Evolutionary conservation across 805 yeast genomes (phyloP), one percentile per base, ranked within the genome.

Genomic region (Zygosaccharomyces rouxii): DNA sequence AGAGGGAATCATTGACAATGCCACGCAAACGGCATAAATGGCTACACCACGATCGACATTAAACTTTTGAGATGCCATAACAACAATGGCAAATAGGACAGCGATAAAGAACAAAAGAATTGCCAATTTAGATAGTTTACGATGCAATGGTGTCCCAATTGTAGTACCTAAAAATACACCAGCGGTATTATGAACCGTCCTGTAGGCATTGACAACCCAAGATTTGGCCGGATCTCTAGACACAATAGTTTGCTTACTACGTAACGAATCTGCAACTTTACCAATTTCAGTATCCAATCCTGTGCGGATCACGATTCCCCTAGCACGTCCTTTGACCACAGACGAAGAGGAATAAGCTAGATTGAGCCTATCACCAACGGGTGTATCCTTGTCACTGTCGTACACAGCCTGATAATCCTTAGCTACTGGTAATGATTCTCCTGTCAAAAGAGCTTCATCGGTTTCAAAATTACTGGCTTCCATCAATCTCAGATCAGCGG

Each of bases 1-100:
- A 65, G 95, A 98, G 1, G 99, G 99, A 58, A 94, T 94, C 38
- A 98, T 98, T 40, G 99, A 98, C 21, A 94, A 96, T 1, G 99
- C 99, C 42, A 86, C 90, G 70, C 95, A 88, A 59, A 89, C 83
- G 22, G 96, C 96, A 62, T 88, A 88, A 42, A 88, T 81, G 11
- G 95, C 95, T 31, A 88, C 94, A 56, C 87, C 89, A 48, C 75
- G 78, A 55, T 79, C 81, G n/a, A 88, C 95, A 10, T 71, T 59
- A 66, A 87, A 81, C 51, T 77, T 77, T 67, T 88, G 95, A 7
- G 94, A 80, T 2, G 83, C 95, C 95, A 88, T 84, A 3, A 86
- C 95, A 16, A 89, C 80, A 49, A 89, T 81, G 1, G 96, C 96
- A 61, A 87, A 83, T 1, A 89, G 56, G n/a, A 88, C 94, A 4